A percentile compares a stretch with the other conserved stretches of the same genome.
Evolutionary conservation across 495 filamentous ascomycete species (phyloP).

Genomic region (Apodospora peruviana): DNA sequence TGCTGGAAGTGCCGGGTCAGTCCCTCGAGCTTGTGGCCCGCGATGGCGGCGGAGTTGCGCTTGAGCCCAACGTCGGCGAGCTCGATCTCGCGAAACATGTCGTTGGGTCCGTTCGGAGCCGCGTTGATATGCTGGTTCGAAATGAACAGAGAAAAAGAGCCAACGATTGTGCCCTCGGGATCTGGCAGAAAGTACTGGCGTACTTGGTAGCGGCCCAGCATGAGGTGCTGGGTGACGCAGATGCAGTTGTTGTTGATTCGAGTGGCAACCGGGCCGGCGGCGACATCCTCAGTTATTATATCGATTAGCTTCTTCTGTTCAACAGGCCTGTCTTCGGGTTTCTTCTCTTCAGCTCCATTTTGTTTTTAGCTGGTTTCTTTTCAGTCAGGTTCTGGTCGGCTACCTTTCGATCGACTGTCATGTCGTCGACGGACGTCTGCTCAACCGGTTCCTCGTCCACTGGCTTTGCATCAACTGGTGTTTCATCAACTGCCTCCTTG

Average conservation of each 20-base stretch:
- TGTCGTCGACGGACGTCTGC: too few species aligned
- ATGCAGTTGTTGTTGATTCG: slow-evolving; percentile 6
- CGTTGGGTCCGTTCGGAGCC: slow-evolving; percentile 51
- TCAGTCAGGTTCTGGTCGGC: too few species aligned
- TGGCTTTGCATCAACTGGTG: too few species aligned
- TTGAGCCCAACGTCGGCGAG: slow-evolving; percentile 49
- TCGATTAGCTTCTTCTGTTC: too few species aligned
- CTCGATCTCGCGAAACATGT: slow-evolving; percentile 61
- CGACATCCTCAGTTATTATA: not conserved
- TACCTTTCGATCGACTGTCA: too few species aligned
- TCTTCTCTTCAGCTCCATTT: too few species aligned
- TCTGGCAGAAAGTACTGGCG: slow-evolving; percentile 33
- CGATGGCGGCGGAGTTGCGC: slow-evolving; percentile 41
- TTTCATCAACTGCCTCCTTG: too few species aligned
- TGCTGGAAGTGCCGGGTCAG: slow-evolving; percentile 62
- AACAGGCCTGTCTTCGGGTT: not conserved
- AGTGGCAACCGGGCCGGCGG: not conserved
- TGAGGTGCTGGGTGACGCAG: slow-evolving; percentile 1
- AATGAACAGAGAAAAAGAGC: slow-evolving; percentile 59
- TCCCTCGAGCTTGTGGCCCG: slow-evolving; percentile 36
- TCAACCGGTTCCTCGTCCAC: too few species aligned
- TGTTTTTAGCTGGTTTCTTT: too few species aligned
- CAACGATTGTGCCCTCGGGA: slow-evolving; percentile 25
- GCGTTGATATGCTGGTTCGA: slow-evolving; percentile 47
- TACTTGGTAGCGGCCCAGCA: slow-evolving; percentile 19